Evolutionary conservation across 345 rosid genomes (phyloP), one percentile per base, ranked within the genome.

Genomic region (Populus ilicifolia): DNA sequence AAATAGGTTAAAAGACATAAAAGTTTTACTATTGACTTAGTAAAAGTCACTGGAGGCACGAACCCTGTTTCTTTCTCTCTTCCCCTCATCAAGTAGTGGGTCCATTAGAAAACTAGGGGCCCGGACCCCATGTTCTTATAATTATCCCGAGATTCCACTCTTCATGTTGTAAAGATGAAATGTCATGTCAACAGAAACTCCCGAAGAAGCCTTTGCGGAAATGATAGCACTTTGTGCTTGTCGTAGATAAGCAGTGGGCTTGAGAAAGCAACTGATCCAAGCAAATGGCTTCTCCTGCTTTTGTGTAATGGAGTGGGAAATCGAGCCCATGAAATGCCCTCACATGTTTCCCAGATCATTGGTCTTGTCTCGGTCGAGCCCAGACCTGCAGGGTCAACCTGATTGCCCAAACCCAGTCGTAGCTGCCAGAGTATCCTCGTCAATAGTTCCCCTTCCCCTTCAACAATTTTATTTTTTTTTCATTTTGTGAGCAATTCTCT

Each of bases 41-140:
- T 70, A 30, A 62, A 59, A 68, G 80, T 77, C 17, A 83, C 70
- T 59, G 71, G 63, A 44, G 46, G 35, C 76, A 69, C 81, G 27
- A 38, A 71, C 76, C 81, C 29, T 39, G 43, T 46, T 67, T 39
- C 13, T 3, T 2, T n/a, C 64, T 39, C 7, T 21, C 14, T 48
- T 21, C 25, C 1, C 25, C 69, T 0, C 8, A 6, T 25, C 11
- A 6, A 29, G 6, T 20, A 12, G 46, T 4, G 23, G 67, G 30
- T 21, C 46, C 67, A 13, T 54, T 1, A 5, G 69, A 35, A 14
- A 50, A 29, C 4, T 5, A 54, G 75, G 33, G 25, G 27, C 63
- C n/a, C 29, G 13, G 11, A 10, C 63, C 29, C 63, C 63, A 10
- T 59, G 21, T 33, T 52, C 33, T n/a, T 71, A 20, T 14, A 33